Evolutionary conservation across 2,329 filamentous ascomycete species (phyloP).

Genomic region (Ascochyta lentis): DNA sequence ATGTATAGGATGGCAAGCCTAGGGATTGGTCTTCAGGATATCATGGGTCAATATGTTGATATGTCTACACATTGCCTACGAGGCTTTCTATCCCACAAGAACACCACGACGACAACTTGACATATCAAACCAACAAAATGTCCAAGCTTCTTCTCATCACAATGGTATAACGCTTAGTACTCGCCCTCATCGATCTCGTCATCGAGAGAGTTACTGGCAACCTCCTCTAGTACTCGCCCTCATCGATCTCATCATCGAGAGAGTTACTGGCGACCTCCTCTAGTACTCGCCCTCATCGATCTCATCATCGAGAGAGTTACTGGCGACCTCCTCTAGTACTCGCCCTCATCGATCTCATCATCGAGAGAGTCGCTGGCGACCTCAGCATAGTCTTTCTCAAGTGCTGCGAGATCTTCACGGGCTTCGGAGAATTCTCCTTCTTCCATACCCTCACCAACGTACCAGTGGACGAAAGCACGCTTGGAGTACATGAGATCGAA

Average conservation of each 20-base stretch:
- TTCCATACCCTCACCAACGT: slow-evolving; percentile 90
- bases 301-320: slow-evolving; percentile 65
- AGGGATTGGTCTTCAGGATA: background rate
- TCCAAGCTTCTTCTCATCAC: slow-evolving; percentile 18
- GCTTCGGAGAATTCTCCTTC: slow-evolving; percentile 90
- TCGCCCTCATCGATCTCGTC: slow-evolving; percentile 59
- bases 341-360: slow-evolving; percentile 58
- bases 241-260: too few species aligned
- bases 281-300: slow-evolving; percentile 58
- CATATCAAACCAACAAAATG: slow-evolving; percentile 24
- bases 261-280: too few species aligned
- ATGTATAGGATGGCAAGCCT: too few species aligned
- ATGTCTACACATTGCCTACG: slow-evolving; percentile 8
- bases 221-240: slow-evolving; percentile 57
- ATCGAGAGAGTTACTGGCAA: slow-evolving; percentile 71
- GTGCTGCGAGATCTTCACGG: slow-evolving; percentile 81
- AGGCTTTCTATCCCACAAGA: slow-evolving; percentile 12
- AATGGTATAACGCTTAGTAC: slow-evolving; percentile 48
- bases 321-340: slow-evolving; percentile 70
- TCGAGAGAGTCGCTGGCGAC: slow-evolving; percentile 73
- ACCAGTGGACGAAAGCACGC: slow-evolving; percentile 79
- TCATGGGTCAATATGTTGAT: background rate
- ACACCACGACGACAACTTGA: slow-evolving; percentile 9
- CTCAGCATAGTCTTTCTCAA: slow-evolving; percentile 85
- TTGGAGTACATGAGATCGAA: slow-evolving; percentile 82